phyloP scores from a whole-genome alignment of 768 basidiomycete genomes.

The Asterophora parasitica region DNA sequence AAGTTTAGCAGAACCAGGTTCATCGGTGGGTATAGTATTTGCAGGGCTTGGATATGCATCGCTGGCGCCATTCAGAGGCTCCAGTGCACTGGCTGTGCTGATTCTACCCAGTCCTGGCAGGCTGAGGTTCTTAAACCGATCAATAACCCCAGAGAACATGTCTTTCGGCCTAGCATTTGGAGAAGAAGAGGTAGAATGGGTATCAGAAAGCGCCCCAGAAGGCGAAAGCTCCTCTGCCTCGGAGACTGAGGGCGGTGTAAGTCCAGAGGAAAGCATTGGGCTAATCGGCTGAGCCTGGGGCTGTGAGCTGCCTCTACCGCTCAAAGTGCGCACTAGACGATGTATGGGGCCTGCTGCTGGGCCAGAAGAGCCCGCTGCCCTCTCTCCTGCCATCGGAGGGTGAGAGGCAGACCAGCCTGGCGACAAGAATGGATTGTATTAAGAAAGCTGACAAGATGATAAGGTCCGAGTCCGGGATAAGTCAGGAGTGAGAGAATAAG shows the following conservation, averaged over 20 bases:
- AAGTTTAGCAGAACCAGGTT: not conserved
- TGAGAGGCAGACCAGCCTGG: too few species aligned
- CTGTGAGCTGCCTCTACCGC: not conserved
- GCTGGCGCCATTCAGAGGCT: not conserved
- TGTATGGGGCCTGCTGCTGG: not conserved
- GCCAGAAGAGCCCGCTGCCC: not conserved
- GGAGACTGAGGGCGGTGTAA: not conserved
- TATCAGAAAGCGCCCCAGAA: too few species aligned
- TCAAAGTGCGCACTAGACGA: conserved; percentile 1
- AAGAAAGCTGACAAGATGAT: too few species aligned
- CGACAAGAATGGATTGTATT: too few species aligned
- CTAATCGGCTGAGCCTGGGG: not conserved
- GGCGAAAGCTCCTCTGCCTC: not conserved
- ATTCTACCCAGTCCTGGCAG: not conserved
- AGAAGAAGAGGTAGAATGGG: not conserved
- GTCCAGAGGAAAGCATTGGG: not conserved
- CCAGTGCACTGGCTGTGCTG: not conserved
- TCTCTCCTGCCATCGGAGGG: not conserved
- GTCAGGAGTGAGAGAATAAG: too few species aligned
- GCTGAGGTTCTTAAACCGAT: conserved; percentile 4
- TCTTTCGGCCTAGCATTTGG: not conserved
- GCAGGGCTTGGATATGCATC: not conserved
- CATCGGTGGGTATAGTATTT: not conserved
- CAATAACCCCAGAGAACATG: not conserved
- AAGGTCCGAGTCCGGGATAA: too few species aligned